Evolutionary conservation across 2,329 filamentous ascomycete species (phyloP), one percentile per base, ranked within the genome.

Genomic region (Dactylonectria macrodidyma): DNA sequence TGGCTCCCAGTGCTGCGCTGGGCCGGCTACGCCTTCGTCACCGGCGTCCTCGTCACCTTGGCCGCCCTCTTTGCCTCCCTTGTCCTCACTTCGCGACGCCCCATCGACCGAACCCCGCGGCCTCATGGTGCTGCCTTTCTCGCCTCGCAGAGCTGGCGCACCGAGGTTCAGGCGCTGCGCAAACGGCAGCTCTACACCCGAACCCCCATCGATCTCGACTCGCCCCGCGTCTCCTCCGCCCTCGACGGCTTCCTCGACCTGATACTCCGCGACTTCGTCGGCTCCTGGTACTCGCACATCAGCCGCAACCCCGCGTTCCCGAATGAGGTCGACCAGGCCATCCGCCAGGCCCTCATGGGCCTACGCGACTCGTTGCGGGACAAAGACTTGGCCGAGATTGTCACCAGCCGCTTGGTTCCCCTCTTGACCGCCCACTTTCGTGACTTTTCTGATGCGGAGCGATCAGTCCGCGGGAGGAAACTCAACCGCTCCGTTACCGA

Each of bases 401-500:
- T 93, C 52, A 95, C 95, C 19, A 93, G 92, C 68, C 91, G 92
- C 44, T 87, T 98, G 54, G 91, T 98, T 46, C 97, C 97, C 12
- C 90, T 98, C 66, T 80, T 99, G 72, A 98, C 95, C 34, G 87
- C 90, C 10, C 96, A 99, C 81, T 90, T 99, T 75, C 93, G 90
- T 72, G 94, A 97, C 73, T 97, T 97, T 75, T 94, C 95, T 79
- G 91, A 96, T 71, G 96, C 96, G 1, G 96, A 99, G 83, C 89
- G 92, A 65, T 88, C 90, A 9, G 93, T 99, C 11, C 89, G 95
- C 61, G 97, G 97, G 12, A 93, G 91, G 78, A 94, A 97, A 80
- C 85, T 98, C 64, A 96, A 95, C 74, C 90, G 94, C 59, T 95
- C 92, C 71, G 91, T 99, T 62, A 98, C 97, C 3, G 96, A 99